Evolutionary conservation across 495 filamentous ascomycete genomes (phyloP), one percentile per base, ranked within the genome.

Genomic region (Lophiostoma macrostomum): DNA sequence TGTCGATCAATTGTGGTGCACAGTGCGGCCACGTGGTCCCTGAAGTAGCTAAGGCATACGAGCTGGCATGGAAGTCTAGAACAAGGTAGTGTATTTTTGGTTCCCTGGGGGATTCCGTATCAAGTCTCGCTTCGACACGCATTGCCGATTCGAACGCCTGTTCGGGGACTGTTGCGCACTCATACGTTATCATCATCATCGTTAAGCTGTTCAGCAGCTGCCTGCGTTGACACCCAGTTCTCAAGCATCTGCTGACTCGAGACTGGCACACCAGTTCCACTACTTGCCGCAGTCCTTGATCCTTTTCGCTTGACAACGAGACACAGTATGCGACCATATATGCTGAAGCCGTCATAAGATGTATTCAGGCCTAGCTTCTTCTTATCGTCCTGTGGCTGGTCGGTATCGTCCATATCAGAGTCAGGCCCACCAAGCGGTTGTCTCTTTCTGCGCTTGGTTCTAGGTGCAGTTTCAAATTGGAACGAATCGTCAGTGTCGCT

Each of bases 271-370:
- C 61, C 67, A 45, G 49, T 72, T 20, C 53, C 63, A 38, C 64
- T n/a, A n/a, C n/a, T 68, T 1, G 52, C 58, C 56, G 56, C 8
- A 31, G 29, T 29, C 19, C 55, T 76, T 64, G 60, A 64, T 8
- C 80, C 82, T 50, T 75, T 82, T 31, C 85, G 77, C 68, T 94
- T 91, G 55, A 98, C 85, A 12, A 97, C 82, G 30, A 98, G 73
- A 67, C 90, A 97, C 30, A 98, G 74, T 25, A 95, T 87, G 53
- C 88, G 85, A 6, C 91, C 88, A 70, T 93, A 91, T 67, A 98
- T 96, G 62, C 82, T 84, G 69, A 96, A 98, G 27, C 93, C 91
- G 60, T 97, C 90, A 68, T 96, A 97, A 19, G 84, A 83, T 22
- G 90, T 95, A 46, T 81, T 79, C 68, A 96, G 76, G 2, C 76